Base-by-base conservation (phyloP, 129 eudicot species). In the Centrapalus pauciflorus region DNA sequence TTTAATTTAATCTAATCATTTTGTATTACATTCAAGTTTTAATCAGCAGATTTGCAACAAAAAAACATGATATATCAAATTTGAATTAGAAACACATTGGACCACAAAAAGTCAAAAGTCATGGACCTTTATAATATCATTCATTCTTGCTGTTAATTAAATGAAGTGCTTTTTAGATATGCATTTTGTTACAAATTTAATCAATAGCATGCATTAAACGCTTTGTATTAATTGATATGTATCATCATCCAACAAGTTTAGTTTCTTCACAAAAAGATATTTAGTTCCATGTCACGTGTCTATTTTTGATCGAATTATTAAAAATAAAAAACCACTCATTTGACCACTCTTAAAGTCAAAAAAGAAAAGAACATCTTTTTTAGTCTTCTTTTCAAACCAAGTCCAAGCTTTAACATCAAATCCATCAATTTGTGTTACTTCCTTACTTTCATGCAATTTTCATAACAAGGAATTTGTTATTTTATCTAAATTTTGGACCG, bases 101-200 rank as follows among this genome's bases (percentile, higher is more conserved):
- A 74, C 73, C 55, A 66, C 41, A 45, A 55, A n/a, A 66, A 56
- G 78, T 74, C 67, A 74, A 56, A 24, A 56, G 78, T 74, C 67
- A 74, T 43, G 16, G 29, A 74, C 3, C 32, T 56, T 56, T 56
- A 56, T 55, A 32, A 41, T 21, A 28, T 23, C 49, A 24, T 41
- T 23, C 49, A 24, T 57, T 49, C 28, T 48, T 23, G 17, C 55
- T 55, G 35, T 56, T 43, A 14, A n/a, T 56, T 43, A 1, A 48
- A 70, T 58, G 58, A 32, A 32, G 48, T 58, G 29, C 58, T 43
- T 70, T 46, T 45, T 11, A 23, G 34, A 21, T n/a, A n/a, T 63
- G 13, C 11, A 49, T 62, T 8, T 38, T 52, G 71, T 25, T 12
- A 10, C 35, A 13, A 54, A 28, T 65, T 32, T 21, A 49, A 17